Evolutionary conservation across 805 yeast genomes (phyloP).

Genomic region (Ascoidea rubescens): DNA sequence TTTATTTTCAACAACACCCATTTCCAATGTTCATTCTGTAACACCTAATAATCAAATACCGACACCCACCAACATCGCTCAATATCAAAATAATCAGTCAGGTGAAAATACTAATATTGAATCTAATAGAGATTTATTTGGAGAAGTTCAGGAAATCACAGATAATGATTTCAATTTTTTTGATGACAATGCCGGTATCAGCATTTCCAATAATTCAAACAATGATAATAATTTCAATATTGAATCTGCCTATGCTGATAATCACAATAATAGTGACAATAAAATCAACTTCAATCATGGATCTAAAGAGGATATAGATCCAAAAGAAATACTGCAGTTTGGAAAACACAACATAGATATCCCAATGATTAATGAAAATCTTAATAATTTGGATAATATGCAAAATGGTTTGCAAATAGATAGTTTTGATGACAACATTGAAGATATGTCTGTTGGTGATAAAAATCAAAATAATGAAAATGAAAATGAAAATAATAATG

Average conservation of each 20-base stretch:
- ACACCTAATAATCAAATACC: background rate
- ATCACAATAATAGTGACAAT: background rate
- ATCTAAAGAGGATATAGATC: background rate
- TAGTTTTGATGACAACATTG: too few relatives aligned
- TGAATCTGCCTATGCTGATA: constrained; percentile 2
- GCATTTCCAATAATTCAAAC: constrained; percentile 8
- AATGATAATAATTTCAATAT: constrained; percentile 6
- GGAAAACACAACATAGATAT: background rate
- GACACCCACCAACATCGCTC: background rate
- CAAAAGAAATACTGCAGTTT: constrained; percentile 3
- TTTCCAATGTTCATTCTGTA: background rate
- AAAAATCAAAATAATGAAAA: constrained; percentile 1
- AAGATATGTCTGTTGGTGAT: background rate
- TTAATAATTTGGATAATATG: too few relatives aligned
- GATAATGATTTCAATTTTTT: constrained; percentile 18
- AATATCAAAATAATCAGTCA: background rate
- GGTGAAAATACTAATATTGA: constrained; percentile 8
- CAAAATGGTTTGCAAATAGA: too few relatives aligned
- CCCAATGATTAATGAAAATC: too few relatives aligned
- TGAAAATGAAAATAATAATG: background rate
- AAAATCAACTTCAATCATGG: too few relatives aligned
- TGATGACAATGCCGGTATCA: constrained; percentile 4
- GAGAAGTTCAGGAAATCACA: constrained; percentile 16
- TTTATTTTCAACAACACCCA: too few relatives aligned
- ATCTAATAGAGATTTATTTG: constrained; percentile 20